phyloP scores from a whole-genome alignment of 176 grass and related monocot genomes.

The Areca catechu region DNA sequence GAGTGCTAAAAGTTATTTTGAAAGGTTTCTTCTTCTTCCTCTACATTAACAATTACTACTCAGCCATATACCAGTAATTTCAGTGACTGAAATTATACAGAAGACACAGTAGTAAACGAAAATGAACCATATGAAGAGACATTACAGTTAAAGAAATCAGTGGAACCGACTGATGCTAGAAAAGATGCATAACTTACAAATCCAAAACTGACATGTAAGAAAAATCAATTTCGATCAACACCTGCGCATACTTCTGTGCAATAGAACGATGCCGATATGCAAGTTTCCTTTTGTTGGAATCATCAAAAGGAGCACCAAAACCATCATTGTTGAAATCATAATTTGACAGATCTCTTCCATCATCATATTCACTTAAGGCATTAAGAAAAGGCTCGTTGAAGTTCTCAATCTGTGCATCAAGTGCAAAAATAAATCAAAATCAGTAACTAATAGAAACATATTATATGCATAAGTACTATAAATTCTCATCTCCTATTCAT shows the following conservation, averaged over 20 bases:
- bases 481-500: no score
- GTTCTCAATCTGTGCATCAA: slow-evolving; percentile 69
- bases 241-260: slow-evolving; percentile 81
- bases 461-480: no score
- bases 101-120: no score
- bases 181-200: slow-evolving; percentile 5
- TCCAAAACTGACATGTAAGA: slow-evolving; percentile 10
- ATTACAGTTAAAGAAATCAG: no score
- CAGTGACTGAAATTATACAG: no score
- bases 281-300: slow-evolving; percentile 80
- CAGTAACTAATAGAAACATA: slow-evolving; percentile 2
- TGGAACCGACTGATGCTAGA: no score
- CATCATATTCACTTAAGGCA: slow-evolving; percentile 66
- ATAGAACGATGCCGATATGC: slow-evolving; percentile 80
- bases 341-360: slow-evolving; percentile 61
- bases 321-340: slow-evolving; percentile 79
- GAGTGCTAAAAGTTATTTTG: no score
- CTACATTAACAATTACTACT: no score
- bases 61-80: no score
- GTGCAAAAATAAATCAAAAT: slow-evolving; percentile 18
- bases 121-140: no score
- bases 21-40: no score
- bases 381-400: slow-evolving; percentile 80
- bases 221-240: slow-evolving; percentile 21
- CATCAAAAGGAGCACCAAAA: slow-evolving; percentile 71